Conservation (phyloP, 2,329 filamentous ascomycete genomes). For the Talaromyces islandicus region DNA sequence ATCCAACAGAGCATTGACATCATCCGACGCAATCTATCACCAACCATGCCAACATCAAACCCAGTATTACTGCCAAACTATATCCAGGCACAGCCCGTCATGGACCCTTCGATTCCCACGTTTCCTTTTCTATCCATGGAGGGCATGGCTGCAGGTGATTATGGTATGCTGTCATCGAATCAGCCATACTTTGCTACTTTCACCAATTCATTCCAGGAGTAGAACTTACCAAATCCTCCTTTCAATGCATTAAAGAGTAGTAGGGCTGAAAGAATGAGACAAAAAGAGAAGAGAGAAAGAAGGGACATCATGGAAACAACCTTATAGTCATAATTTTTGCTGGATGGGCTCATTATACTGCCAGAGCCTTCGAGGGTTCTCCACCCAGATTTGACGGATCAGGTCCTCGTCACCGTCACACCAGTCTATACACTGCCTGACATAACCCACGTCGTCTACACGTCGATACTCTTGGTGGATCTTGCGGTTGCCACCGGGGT, state of each 20-base stretch:
- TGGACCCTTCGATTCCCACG: not conserved
- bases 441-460: not conserved
- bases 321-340: not conserved
- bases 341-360: slow-evolving; percentile 1
- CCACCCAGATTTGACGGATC: slow-evolving; percentile 5
- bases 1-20: not conserved
- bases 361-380: slow-evolving; percentile 6
- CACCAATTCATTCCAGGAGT: not conserved
- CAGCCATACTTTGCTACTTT: not conserved
- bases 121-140: not conserved
- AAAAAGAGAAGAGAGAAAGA: not conserved
- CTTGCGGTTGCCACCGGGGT: slow-evolving; percentile 3
- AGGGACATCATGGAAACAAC: not conserved
- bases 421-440: slow-evolving; percentile 4
- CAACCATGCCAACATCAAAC: not conserved
- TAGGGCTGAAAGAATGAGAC: not conserved
- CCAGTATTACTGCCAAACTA: not conserved
- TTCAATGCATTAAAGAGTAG: not conserved
- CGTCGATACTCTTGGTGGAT: slow-evolving; percentile 2
- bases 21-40: not conserved
- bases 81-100: not conserved
- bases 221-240: not conserved
- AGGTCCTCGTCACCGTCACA: not conserved
- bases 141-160: not conserved
- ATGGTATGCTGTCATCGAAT: not conserved